Evolutionary conservation across 257 asterid genomes (phyloP), one percentile per base, ranked within the genome.

Genomic region (Solanum paucissectum): DNA sequence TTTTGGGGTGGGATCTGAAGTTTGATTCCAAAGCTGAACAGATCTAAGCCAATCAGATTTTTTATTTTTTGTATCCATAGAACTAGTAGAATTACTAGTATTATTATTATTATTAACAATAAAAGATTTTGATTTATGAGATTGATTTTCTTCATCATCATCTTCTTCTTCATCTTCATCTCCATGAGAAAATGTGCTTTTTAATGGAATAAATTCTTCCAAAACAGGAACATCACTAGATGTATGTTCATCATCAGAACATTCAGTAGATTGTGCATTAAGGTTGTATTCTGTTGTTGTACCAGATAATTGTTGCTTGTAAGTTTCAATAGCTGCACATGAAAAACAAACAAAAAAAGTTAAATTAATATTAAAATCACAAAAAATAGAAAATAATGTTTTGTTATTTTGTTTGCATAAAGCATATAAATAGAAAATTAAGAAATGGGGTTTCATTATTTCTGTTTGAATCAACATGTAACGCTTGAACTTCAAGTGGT

Each of bases 41-140:
- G 98, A 93, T 90, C 94, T 91, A 88, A 94, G 96, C 98, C 98
- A 95, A 79, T 95, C 96, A 4, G 98, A 92, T 91, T 95, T 95
- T 86, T 90, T 89, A 58, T 29, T 86, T 32, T 86, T 83, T 40
- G n/a, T 38, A 62, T 90, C 90, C 40, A 44, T 89, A 18, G 44
- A 21, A 83, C n/a, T 32, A 27, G 36, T 62, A 3, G 37, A 25
- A 16, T 68, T 40, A 38, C 12, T 83, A 27, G 0, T 79, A 34
- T 6, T 40, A 21, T 49, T 87, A 60, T 40, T 32, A 11, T 18
- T 68, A 34, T 1, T 21, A 74, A 55, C 21, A 74, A 72, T 76
- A 7, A 34, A 40, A 14, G 46, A 36, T 32, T 68, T 66, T 27
- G 87, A 16, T 85, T 85, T 85, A 66, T 36, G 87, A 85, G 87